Percentiles rank a stretch among this genome's conserved stretches.
Conservation (phyloP, 1,284 basidiomycete genomes). For the Trichosporon inkin region DNA sequence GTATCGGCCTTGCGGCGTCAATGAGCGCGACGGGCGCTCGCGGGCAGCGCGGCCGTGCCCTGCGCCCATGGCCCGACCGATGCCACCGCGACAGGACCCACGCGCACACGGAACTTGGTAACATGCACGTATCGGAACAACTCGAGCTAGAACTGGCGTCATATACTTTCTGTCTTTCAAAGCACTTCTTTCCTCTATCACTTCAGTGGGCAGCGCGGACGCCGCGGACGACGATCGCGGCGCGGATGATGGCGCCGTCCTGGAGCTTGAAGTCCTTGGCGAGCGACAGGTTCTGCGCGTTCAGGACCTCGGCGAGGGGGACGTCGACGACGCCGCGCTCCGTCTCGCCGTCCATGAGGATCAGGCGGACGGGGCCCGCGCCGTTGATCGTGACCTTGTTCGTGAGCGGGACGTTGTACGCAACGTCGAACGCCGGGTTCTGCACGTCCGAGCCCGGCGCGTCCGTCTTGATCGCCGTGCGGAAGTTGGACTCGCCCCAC, state of each 20-base stretch:
- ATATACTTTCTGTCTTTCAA: neutral
- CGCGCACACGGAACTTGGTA: too few relatives aligned
- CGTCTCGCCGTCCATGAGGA: slow-evolving; percentile 17
- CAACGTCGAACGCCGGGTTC: slow-evolving; percentile 18
- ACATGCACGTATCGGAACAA: too few relatives aligned
- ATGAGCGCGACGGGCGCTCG: too few relatives aligned
- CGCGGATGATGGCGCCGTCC: slow-evolving; percentile 13
- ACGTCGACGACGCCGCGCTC: slow-evolving; percentile 14
- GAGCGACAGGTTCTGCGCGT: slow-evolving; percentile 10
- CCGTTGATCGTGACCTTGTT: slow-evolving; percentile 8
- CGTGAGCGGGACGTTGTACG: slow-evolving; percentile 11
- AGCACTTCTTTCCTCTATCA: neutral
- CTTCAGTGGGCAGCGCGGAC: slow-evolving; percentile 4
- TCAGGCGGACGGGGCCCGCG: slow-evolving; percentile 10
- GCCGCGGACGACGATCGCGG: slow-evolving; percentile 12
- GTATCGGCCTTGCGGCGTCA: too few relatives aligned
- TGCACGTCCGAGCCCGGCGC: slow-evolving; percentile 17
- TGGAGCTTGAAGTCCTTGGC: slow-evolving; percentile 9
- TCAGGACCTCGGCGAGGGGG: slow-evolving; percentile 12
- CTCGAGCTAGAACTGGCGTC: too few relatives aligned
- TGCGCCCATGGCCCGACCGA: too few relatives aligned
- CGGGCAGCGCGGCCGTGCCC: too few relatives aligned
- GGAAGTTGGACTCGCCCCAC: slow-evolving; percentile 17
- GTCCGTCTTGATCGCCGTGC: slow-evolving; percentile 17
- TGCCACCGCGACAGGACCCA: too few relatives aligned